Evolutionary conservation across 2,329 filamentous ascomycete species (phyloP).

Genomic region (Pleomassaria siparia): DNA sequence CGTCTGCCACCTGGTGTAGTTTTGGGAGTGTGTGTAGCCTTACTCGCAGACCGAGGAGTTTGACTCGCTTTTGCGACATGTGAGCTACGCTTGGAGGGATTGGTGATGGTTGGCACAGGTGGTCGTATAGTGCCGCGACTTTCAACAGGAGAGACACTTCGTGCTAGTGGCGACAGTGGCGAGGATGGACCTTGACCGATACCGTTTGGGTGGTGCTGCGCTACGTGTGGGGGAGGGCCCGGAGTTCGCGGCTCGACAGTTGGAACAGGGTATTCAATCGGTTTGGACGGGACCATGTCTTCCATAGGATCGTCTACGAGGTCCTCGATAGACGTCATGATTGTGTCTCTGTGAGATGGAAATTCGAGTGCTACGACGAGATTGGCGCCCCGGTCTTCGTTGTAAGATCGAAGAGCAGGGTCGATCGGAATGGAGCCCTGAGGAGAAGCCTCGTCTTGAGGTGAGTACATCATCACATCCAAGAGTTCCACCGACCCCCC

Average conservation of each 20-base stretch:
- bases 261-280: constrained; percentile 17
- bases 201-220: constrained; percentile 5
- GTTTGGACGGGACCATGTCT: constrained; percentile 13
- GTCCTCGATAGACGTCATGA: constrained; percentile 40
- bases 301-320: constrained; percentile 20
- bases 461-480: constrained; percentile 29
- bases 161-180: constrained; percentile 12
- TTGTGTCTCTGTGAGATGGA: constrained; percentile 23
- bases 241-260: constrained; percentile 32
- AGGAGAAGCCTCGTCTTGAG: constrained; percentile 28
- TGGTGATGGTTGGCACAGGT: constrained; percentile 12
- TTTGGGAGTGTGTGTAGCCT: constrained; percentile 32
- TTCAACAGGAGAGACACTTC: constrained; percentile 10
- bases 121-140: not conserved
- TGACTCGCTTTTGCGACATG: constrained; percentile 22
- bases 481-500: constrained; percentile 21
- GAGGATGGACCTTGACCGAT: constrained; percentile 13
- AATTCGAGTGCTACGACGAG: constrained; percentile 18
- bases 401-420: constrained; percentile 27
- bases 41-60: constrained; percentile 20
- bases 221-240: constrained; percentile 13
- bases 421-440: constrained; percentile 33
- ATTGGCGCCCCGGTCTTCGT: constrained; percentile 17
- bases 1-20: constrained; percentile 24
- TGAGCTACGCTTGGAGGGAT: constrained; percentile 10